Conservation (phyloP, 2,329 filamentous ascomycete genomes). For the Aspergillus ruber region DNA sequence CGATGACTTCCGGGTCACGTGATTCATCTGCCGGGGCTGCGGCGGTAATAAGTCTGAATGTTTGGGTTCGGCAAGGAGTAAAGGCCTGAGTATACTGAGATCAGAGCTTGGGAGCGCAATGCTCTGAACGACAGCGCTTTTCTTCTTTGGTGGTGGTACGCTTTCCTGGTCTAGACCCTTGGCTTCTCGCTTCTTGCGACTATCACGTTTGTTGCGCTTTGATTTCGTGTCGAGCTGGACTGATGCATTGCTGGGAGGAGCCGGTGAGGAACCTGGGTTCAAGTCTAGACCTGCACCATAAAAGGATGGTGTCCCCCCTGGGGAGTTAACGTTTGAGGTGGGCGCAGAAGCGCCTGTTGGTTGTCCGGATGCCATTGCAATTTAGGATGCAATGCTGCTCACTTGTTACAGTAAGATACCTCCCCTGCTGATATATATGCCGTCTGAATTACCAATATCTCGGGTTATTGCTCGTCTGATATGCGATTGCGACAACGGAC, state of each 20-base stretch:
- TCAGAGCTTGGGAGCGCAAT: slow-evolving; percentile 32
- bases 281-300: slow-evolving; percentile 22
- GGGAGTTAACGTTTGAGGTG: slow-evolving; percentile 33
- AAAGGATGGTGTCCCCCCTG: slow-evolving; percentile 21
- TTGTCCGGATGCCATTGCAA: slow-evolving; percentile 27
- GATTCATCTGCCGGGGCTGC: slow-evolving; percentile 35
- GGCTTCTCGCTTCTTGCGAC: slow-evolving; percentile 39
- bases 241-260: slow-evolving; percentile 22
- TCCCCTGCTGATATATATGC: no score
- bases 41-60: slow-evolving; percentile 32
- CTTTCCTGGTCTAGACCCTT: slow-evolving; percentile 35
- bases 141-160: slow-evolving; percentile 34
- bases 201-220: slow-evolving; percentile 39
- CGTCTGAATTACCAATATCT: no score
- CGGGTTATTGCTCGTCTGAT: no score
- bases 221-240: slow-evolving; percentile 26
- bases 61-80: slow-evolving; percentile 35
- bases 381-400: no score
- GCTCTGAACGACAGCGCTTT: slow-evolving; percentile 20
- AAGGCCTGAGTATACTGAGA: slow-evolving; percentile 34
- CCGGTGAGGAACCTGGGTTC: slow-evolving; percentile 29
- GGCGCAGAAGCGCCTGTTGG: slow-evolving; percentile 28
- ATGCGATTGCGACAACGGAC: no score
- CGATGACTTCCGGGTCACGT: slow-evolving; percentile 30
- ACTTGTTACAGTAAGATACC: no score